Base-by-base conservation (phyloP, 2,329 filamentous ascomycete genomes). In the Phoma sp. region DNA sequence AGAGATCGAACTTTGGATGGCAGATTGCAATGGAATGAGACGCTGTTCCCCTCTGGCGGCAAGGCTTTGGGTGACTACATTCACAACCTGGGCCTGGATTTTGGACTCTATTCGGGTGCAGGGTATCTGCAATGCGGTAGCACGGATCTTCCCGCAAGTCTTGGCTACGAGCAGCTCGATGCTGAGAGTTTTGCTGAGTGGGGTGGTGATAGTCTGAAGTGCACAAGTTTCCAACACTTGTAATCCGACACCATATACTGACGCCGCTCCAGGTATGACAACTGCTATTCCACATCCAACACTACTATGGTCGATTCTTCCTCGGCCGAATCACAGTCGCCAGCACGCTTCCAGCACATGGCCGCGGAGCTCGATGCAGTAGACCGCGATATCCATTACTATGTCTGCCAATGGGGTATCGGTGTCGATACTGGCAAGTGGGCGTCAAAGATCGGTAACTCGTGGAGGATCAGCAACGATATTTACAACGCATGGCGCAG, bases 151-250 rank as follows among this genome's bases (percentile, higher is more conserved):
- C 79, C 82, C 7, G 81, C 80, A 0, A 67, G 64, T 56, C 41
- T 67, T 31, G 85, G 82, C 1, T 80, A 82, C 60, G 86, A 89
- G 61, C 70, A 77, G 1, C 70, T 84, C 15, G 86, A 88, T 68
- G 86, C 85, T 1, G 70, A 79, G 37, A 81, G 82, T 0, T 87
- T 84, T 65, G 81, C 82, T 1, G 63, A 68, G 19, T 76, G 73
- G 73, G 72, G 69, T 9, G 68, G 72, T 9, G 73, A 76, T 47
- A 67, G 64, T 0, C 69, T 86, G 10, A 86, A 86, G 78, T 85
- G 71, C 70, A 15, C n/a, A 21, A 12, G 2, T 6, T 4, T n/a
- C 7, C 6, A 17, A 2, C 32, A 6, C 3, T 2, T 22, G 17
- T 6, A 35, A 73, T 83, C 54, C 6, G 27, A 1, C 6, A 13